Base-by-base conservation (phyloP, 2,329 filamentous ascomycete genomes). In the Pyricularia sp. region DNA sequence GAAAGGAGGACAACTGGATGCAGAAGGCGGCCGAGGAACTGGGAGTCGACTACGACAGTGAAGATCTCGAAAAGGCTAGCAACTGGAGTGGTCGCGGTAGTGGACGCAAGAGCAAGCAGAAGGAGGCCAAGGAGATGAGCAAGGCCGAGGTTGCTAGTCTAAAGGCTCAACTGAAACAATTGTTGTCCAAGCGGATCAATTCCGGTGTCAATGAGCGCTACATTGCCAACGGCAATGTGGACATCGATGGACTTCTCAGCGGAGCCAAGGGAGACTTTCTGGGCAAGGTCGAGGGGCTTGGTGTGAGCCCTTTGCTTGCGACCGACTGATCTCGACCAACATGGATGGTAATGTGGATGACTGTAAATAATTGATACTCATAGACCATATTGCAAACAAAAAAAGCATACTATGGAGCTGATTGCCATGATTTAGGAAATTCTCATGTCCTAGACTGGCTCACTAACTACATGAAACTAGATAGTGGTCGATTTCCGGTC, bases 1-100 rank as follows among this genome's bases (percentile, higher is more conserved):
- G 85, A 65, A 88, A 89, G 71, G 90, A 96, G 70, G 90, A 96
- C 69, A 86, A 91, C 65, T 94, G 93, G 86, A 79, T 97, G 70
- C 85, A 86, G 59, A 85, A 84, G 62, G 93, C 92, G 0, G 94
- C 94, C 0, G 92, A 97, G 66, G 93, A 97, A 68, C 81, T 99
- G 0, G 94, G 94, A 0, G 90, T 97, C 0, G 93, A 97, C 64
- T 96, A 96, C 73, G 92, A 97, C 72, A 89, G 86, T 66, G 92
- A 96, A 44, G 91, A 96, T 60, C 88, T 96, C 67, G 89, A 89
- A 68, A 76, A 82, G 53, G 81, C 80, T 8, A 84, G 86, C 7
- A 81, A 79, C 64, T 82, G 82, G 71, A 83, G 84, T 62, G 88
- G 89, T 0, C 82, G 91, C 44, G 91, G 91, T 8, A 85, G 84